Evolutionary conservation across 2,329 filamentous ascomycete species (phyloP).

Genomic region (Xylaria sp.): DNA sequence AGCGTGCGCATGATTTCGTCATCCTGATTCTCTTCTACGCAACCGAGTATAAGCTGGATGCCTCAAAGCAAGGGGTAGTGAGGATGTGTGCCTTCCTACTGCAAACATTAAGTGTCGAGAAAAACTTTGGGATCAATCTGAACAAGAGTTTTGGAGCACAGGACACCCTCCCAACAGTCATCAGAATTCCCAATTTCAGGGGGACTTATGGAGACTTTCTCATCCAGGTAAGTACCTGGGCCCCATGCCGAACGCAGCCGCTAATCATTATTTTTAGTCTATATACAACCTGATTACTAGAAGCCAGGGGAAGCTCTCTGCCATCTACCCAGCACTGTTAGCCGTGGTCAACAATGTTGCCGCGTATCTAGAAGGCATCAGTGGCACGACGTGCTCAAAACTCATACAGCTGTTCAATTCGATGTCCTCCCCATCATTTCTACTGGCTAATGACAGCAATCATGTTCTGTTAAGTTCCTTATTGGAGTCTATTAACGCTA

Average conservation of each 20-base stretch:
- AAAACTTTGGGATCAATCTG: conserved; percentile 87
- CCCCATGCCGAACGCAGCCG: conserved; percentile 42
- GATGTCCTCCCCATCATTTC: conserved; percentile 93
- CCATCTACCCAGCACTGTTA: conserved; percentile 90
- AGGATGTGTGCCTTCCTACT: conserved; percentile 98
- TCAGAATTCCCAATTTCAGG: conserved; percentile 84
- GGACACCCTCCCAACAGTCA: conserved; percentile 83
- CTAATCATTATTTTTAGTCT: conserved; percentile 65
- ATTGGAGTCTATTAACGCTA: conserved; percentile 88
- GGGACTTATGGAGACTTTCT: conserved; percentile 95
- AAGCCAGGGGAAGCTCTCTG: conserved; percentile 88
- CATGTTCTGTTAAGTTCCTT: conserved; percentile 83
- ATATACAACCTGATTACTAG: conserved; percentile 92
- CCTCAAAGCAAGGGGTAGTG: conserved; percentile 89
- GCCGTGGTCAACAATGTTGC: conserved; percentile 95
- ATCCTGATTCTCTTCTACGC: conserved; percentile 93
- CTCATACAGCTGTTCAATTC: conserved; percentile 88
- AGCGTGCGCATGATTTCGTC: conserved; percentile 91
- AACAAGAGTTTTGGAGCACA: conserved; percentile 91
- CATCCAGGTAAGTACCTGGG: conserved; percentile 73
- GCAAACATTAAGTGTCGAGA: conserved; percentile 93
- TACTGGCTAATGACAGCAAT: conserved; percentile 92
- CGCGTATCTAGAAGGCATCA: conserved; percentile 82
- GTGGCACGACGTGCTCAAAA: conserved; percentile 79
- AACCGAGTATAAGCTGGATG: conserved; percentile 86